Conservation (phyloP, 2,329 filamentous ascomycete genomes). For the Exophiala sideris region DNA sequence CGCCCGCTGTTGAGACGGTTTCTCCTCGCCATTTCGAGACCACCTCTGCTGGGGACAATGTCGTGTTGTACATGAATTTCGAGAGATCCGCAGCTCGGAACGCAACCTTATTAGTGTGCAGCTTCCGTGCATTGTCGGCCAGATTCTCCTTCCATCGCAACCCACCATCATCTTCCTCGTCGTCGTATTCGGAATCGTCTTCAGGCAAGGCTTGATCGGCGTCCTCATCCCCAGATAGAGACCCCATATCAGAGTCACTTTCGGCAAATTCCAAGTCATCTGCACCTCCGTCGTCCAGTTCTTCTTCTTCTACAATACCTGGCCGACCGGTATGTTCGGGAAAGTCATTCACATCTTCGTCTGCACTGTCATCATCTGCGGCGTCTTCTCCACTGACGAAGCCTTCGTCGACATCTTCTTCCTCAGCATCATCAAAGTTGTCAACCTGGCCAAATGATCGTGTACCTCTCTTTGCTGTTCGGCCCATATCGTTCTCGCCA, state of each 20-base stretch:
- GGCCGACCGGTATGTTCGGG: slow-evolving; percentile 44
- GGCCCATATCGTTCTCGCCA: slow-evolving; percentile 56
- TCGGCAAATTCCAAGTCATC: slow-evolving; percentile 89
- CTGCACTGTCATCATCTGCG: slow-evolving; percentile 50
- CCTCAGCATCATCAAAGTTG: slow-evolving; percentile 50
- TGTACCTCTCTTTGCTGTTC: slow-evolving; percentile 52
- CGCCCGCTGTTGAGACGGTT: slow-evolving; percentile 56
- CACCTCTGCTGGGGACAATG: slow-evolving; percentile 70
- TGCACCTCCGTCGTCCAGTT: slow-evolving; percentile 56
- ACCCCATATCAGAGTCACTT: slow-evolving; percentile 93
- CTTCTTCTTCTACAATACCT: slow-evolving; percentile 41
- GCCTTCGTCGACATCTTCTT: slow-evolving; percentile 56
- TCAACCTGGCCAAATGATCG: slow-evolving; percentile 49
- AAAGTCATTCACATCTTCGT: slow-evolving; percentile 37
- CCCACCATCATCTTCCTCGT: slow-evolving; percentile 67
- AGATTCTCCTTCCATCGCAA: slow-evolving; percentile 88
- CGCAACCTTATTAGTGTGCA: slow-evolving; percentile 67
- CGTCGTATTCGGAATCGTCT: slow-evolving; percentile 52
- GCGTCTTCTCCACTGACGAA: slow-evolving; percentile 55
- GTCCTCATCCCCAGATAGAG: slow-evolving; percentile 65
- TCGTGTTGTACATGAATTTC: slow-evolving; percentile 82
- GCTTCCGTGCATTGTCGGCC: slow-evolving; percentile 65
- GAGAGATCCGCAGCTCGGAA: slow-evolving; percentile 81
- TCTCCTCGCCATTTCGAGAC: slow-evolving; percentile 76
- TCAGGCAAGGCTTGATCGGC: slow-evolving; percentile 50